Evolutionary conservation across 352 stramenopile species (phyloP), one percentile per base, ranked within the genome.

Genomic region (Sclerospora graminicola): DNA sequence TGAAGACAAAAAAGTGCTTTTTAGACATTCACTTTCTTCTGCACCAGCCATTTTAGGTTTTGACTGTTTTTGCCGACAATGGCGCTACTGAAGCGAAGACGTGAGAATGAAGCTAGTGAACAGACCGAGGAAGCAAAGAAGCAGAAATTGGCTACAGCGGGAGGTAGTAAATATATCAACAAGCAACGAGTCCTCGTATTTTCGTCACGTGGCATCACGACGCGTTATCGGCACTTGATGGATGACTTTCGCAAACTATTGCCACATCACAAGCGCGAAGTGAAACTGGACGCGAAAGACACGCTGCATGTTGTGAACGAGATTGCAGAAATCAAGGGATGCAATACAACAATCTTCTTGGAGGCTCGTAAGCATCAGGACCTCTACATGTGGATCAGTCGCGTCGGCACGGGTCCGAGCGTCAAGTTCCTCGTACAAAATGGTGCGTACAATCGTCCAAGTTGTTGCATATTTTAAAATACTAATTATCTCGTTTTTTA

Each of bases 251-350:
- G 92, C 29, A 97, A 96, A 52, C 66, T 99, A 8, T 62, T 99
- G 54, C 96, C 96, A 15, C 96, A 99, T 66, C 85, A 98, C 77
- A 99, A 99, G 74, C 97, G 96, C 51, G 97, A 99, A 60, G 92
- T 96, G 31, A 99, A 99, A 45, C 59, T 99, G n/a, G 94, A 99
- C 62, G 75, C 87, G 28, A 97, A 98, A 55, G 79, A 96, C 57
- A 86, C 82, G 39, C 57, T 95, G 40, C 78, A 91, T 31, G 94
- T 97, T 18, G 88, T 99, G 13, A 99, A 98, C 63, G 96, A 99
- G 57, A 98, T 99, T 48, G 92, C 94, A 11, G 94, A 99, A 64
- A 96, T 99, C 38, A 97, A 98, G 58, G 88, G 88, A 28, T 99
- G 95, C 73, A 98, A 98, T 64, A 93, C 84, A 27, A 94, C 86